Base-by-base conservation (phyloP, 768 basidiomycete species). In the Calvatia gigantea region DNA sequence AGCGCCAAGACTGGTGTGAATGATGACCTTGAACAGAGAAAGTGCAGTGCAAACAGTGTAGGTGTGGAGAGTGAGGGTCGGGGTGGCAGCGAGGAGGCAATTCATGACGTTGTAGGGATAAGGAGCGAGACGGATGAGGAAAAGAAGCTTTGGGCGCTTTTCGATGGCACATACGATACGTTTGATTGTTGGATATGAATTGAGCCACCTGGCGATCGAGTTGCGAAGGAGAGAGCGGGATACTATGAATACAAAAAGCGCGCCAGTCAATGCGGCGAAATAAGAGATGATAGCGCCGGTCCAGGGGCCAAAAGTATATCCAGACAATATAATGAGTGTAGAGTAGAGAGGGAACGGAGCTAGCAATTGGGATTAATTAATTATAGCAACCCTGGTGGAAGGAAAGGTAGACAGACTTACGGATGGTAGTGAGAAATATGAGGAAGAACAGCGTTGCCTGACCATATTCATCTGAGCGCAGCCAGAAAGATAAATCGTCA, bases 31-130 rank as follows among this genome's bases (percentile, higher is more conserved):
- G 83, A 91, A 83, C 51, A 95, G 78, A 54, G 89, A 88, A 52
- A 94, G 76, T 12, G 86, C 86, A 21, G 94, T 93, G 75, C 89
- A 87, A 47, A 82, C 66, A 37, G 84, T 82, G 74, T 93, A 94
- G 23, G 89, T 91, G 60, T 78, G 77, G 60, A 94, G 76, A 4
- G 86, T 86, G 61, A 95, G 83, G 5, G 87, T 84, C 29, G 86
- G 86, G n/a, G 89, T 85, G 2, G 91, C 90, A 6, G 94, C 93
- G 45, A 97, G 81, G 45, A 97, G 84, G 65, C 89, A 91, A 74
- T 96, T 97, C 85, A 96, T 91, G 64, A 96, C 89, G 73, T 96
- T 96, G 75, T 89, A 92, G 0, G 89, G 91, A 67, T 93, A 92
- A 3, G 91, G 91, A n/a, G 90, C 93, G 52, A 94, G 78, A 47